Conservation (phyloP, 2,329 filamentous ascomycete genomes). For the Trichophyton schoenleinii region DNA sequence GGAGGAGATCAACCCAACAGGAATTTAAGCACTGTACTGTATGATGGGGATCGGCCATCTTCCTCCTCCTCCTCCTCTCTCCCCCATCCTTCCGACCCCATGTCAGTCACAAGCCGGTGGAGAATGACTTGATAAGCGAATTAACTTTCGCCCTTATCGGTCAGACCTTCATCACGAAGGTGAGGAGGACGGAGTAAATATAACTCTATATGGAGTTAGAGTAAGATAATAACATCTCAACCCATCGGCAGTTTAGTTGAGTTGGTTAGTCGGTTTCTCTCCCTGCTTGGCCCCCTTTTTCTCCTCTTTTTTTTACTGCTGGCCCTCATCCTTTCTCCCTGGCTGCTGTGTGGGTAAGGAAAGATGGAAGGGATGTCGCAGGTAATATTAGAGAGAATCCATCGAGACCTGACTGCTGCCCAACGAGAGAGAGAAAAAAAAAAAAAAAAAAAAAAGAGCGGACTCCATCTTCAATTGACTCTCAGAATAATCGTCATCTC, state of each 20-base stretch:
- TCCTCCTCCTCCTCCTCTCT: neutral
- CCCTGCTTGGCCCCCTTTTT: no score
- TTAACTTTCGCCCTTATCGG: constrained; percentile 1
- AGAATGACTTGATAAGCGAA: neutral
- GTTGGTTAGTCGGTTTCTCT: no score
- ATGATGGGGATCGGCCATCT: neutral
- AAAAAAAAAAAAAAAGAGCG: no score
- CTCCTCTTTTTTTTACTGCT: no score
- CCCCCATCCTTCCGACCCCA: neutral
- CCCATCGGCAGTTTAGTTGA: no score
- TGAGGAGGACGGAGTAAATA: neutral
- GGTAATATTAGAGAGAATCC: no score
- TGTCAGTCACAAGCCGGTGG: neutral
- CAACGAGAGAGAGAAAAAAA: neutral
- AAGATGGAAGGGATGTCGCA: no score
- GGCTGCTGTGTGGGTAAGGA: no score
- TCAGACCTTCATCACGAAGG: neutral
- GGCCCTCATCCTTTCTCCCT: no score
- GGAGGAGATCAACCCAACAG: no score
- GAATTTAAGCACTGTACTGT: neutral
- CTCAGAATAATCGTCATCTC: neutral
- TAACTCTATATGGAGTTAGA: no score
- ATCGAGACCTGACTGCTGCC: neutral
- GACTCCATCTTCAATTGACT: neutral
- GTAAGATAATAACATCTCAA: neutral